Base-by-base conservation (phyloP, 805 yeast species). In the Ogataea populi-albae region DNA sequence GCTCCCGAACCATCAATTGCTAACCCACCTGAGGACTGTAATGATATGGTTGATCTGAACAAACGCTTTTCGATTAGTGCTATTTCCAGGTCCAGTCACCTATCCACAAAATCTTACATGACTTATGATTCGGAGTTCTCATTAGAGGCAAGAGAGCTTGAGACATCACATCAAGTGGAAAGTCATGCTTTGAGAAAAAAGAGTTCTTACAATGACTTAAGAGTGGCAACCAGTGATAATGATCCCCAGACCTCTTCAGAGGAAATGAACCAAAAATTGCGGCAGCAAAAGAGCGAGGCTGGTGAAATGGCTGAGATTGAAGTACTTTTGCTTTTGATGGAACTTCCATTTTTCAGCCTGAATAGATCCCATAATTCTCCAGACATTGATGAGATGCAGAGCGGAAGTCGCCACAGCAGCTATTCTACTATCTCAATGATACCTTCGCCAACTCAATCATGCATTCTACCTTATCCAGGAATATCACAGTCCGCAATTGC, bases 41-140 rank as follows among this genome's bases (percentile, higher is more conserved):
- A 16, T 17, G 21, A 27, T 6, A 15, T 17, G 9, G 25, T 30
- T 4, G 43, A 34, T 16, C 21, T 42, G 4, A 30, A 35, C 9
- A 40, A 36, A 17, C 37, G 50, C 18, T 45, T 51, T 23, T 59
- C 63, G 8, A 41, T 57, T 8, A 46, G 48, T 12, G 53, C 60
- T 17, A 54, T 56, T 16, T 65, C 75, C 1, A 49, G 62, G 25
- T 58, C 54, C 39, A 66, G 61, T 36, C 46, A 63, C 35, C 64
- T 62, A 21, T 70, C 77, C 1, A 46, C 57, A 3, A 49, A 40
- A 30, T 79, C 84, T 1, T 78, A 77, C 46, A 45, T 77, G 31
- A 74, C 81, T 25, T 79, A 79, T 43, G 83, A 79, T 50, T 77
- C 84, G 1, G 73, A 71, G 1, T 60, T 71, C 27, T 74, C 81